These are phyloP conservation scores for Capsella rubella DNA, from an alignment of 441 rosid genomes.

Conservation along the genomic window DNA sequence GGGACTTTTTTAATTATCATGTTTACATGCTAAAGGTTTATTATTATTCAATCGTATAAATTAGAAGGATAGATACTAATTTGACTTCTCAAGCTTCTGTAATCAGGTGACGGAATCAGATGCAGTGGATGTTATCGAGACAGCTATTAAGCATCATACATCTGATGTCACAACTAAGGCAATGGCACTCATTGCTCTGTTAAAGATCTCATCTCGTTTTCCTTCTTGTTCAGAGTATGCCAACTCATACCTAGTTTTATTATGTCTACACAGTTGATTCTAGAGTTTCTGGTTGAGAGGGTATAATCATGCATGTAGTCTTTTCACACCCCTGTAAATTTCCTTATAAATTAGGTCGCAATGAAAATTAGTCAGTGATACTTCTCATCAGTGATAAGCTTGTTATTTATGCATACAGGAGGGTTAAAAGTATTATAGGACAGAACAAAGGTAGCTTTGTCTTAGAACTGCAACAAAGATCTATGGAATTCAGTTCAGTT, in stretches of 20 bases:
- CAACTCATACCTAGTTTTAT: constrained; percentile 32
- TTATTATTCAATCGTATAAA: not conserved
- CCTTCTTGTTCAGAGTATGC: constrained; percentile 91
- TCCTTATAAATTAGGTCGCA: constrained; percentile 1
- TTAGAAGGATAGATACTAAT: constrained; percentile 29
- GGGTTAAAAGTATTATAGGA: constrained; percentile 67
- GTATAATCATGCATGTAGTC: constrained; percentile 12
- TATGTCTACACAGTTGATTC: constrained; percentile 18
- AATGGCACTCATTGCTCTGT: constrained; percentile 84
- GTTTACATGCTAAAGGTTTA: constrained; percentile 27
- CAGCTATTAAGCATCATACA: constrained; percentile 65
- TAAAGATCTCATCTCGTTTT: constrained; percentile 95
- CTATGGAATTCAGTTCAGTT: constrained; percentile 91
- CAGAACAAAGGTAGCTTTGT: constrained; percentile 84
- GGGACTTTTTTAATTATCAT: constrained; percentile 10
- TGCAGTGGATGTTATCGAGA: constrained; percentile 88
- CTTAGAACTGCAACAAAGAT: constrained; percentile 98
- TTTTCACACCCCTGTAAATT: constrained; percentile 16
- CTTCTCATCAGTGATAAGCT: constrained; percentile 17
- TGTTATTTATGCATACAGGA: constrained; percentile 58
- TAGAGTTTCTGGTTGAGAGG: constrained; percentile 6
- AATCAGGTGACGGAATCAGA: constrained; percentile 90
- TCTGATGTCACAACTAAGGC: constrained; percentile 88
- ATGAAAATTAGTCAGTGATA: constrained; percentile 27
- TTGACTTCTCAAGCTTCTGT: constrained; percentile 34